Base-by-base conservation (phyloP, 2,329 filamentous ascomycete species). In the Aspergillus persii region DNA sequence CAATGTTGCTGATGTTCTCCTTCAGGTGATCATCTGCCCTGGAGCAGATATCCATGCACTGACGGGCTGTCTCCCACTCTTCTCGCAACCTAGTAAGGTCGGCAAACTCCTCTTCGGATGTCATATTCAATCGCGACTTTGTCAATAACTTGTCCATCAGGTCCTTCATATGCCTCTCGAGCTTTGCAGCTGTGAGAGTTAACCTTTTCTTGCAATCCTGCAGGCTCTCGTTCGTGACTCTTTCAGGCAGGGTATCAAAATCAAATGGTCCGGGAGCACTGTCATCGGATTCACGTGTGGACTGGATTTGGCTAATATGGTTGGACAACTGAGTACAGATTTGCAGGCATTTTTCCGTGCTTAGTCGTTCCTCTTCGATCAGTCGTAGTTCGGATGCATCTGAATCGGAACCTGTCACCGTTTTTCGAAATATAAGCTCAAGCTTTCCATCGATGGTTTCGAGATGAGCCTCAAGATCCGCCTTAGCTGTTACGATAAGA, bases 131-230 rank as follows among this genome's bases (percentile, higher is more conserved):
- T 58, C 41, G 72, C 51, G 73, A 73, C 65, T 72, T 76, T 39
- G 62, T 50, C 53, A 76, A 52, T 41, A 76, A 53, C 54, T 65
- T 66, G 57, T 75, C 63, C 53, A 74, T 70, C 41, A 71, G 33
- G 62, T 67, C 62, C 62, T 68, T 63, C 64, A 74, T 69, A 65
- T 73, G 66, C 50, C 61, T 66, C 63, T 74, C 71, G 49, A 76
- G 59, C 61, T 74, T 72, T 7, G 63, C 56, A 54, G 65, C 55
- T 33, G 68, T 72, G 39, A 57, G 41, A 62, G 46, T 26, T 52
- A 77, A 67, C 58, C 63, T 73, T 53, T 67, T 65, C 64, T 71
- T 72, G 64, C 71, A 77, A 69, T 75, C 73, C 51, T 73, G 67
- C n/a, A n/a, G 62, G 57, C 72, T 68, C 46, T 71, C 65, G 50